Percentiles rank a stretch among this genome's conserved stretches.
These are phyloP conservation scores for Trichoderma guizhouense DNA, from an alignment of 2,329 filamentous ascomycete species.

Conservation along the genomic window DNA sequence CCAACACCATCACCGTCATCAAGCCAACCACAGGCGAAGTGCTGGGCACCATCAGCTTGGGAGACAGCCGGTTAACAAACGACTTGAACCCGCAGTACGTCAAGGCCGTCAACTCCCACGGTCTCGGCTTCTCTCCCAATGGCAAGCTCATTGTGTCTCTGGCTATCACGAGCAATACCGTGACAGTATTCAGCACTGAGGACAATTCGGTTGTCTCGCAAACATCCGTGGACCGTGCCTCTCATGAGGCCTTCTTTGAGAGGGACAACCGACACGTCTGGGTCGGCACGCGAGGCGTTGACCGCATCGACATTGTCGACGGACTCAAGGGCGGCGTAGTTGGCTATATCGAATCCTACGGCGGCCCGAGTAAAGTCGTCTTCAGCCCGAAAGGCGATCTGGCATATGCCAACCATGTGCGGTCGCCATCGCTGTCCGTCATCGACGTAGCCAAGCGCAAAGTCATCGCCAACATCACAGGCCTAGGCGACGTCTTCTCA, in stretches of 20 bases:
- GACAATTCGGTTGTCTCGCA: slow-evolving; percentile 19
- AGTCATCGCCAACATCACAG: slow-evolving; percentile 6
- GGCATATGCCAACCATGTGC: slow-evolving; percentile 21
- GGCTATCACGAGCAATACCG: slow-evolving; percentile 20
- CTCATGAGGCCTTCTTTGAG: slow-evolving; percentile 22
- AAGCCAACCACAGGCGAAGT: slow-evolving; percentile 17
- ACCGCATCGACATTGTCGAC: slow-evolving; percentile 19
- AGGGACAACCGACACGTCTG: slow-evolving; percentile 19
- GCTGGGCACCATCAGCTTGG: slow-evolving; percentile 19
- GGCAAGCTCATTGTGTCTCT: slow-evolving; percentile 20
- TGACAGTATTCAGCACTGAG: slow-evolving; percentile 19
- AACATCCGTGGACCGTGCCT: slow-evolving; percentile 15
- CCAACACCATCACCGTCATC: slow-evolving; percentile 18
- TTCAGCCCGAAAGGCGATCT: slow-evolving; percentile 20
- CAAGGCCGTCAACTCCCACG: slow-evolving; percentile 18
- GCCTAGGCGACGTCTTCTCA: slow-evolving; percentile 16
- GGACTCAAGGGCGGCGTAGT: slow-evolving; percentile 18
- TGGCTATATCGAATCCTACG: slow-evolving; percentile 12
- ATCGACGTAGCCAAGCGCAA: slow-evolving; percentile 17
- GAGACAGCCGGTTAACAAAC: slow-evolving; percentile 6
- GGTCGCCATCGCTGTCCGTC: slow-evolving; percentile 18
- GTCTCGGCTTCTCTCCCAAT: slow-evolving; percentile 20
- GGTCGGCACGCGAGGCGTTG: slow-evolving; percentile 20
- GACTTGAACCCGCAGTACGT: slow-evolving; percentile 19
- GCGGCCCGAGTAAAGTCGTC: slow-evolving; percentile 21